Conservation (phyloP, 2,329 filamentous ascomycete genomes). For the Alternaria sp. region DNA sequence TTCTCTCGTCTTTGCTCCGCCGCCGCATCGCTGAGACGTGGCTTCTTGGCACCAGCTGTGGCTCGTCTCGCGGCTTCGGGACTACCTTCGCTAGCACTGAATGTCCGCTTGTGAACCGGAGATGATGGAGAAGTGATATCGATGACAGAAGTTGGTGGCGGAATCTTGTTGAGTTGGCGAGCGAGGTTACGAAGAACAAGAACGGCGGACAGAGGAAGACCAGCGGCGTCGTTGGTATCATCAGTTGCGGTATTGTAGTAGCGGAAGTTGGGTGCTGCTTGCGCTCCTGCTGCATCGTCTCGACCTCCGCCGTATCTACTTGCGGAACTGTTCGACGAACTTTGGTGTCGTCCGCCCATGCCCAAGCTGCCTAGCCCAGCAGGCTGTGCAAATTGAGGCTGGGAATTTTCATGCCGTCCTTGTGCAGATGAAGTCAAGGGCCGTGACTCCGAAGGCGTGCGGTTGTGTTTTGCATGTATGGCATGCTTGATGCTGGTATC, state of each 20-base stretch:
- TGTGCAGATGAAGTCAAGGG: conserved; percentile 36
- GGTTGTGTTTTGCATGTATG: conserved; percentile 59
- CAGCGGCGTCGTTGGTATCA: conserved; percentile 69
- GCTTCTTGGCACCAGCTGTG: conserved; percentile 55
- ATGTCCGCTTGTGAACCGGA: conserved; percentile 40
- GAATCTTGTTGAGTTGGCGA: conserved; percentile 53
- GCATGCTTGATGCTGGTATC: conserved; percentile 52
- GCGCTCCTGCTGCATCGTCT: conserved; percentile 23
- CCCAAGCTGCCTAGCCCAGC: conserved; percentile 41
- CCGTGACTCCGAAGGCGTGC: conserved; percentile 48
- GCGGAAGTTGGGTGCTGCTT: conserved; percentile 42
- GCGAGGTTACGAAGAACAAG: conserved; percentile 83
- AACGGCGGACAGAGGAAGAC: conserved; percentile 80
- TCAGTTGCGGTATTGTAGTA: conserved; percentile 60
- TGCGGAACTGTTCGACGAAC: conserved; percentile 24
- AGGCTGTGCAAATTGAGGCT: conserved; percentile 44
- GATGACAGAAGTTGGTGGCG: conserved; percentile 33
- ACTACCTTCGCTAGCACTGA: conserved; percentile 41
- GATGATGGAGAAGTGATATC: conserved; percentile 39
- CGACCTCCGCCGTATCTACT: conserved; percentile 34
- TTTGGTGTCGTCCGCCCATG: conserved; percentile 33
- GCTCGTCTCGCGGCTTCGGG: conserved; percentile 35
- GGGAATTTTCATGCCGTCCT: conserved; percentile 35
- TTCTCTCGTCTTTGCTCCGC: conserved; percentile 41
- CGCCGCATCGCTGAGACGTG: conserved; percentile 44